Evolutionary conservation across 495 filamentous ascomycete species (phyloP).

Genomic region (Xylaria scruposa): DNA sequence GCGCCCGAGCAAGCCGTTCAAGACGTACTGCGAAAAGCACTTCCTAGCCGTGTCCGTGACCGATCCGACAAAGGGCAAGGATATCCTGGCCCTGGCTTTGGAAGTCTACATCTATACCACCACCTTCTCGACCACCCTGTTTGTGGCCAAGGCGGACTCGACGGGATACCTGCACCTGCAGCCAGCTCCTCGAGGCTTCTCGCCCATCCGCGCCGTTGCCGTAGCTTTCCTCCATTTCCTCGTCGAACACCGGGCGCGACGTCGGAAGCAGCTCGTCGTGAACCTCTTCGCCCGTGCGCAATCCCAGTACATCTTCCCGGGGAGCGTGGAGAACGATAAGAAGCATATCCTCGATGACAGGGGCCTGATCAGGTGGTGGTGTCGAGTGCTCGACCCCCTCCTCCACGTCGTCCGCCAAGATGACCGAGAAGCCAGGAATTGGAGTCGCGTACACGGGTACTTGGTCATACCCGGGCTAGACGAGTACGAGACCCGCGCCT

Average conservation of each 20-base stretch:
- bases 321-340: constrained; percentile 78
- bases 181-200: constrained; percentile 64
- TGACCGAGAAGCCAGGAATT: constrained; percentile 31
- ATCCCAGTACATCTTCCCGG: constrained; percentile 93
- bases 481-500: constrained; percentile 73
- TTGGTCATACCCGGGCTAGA: constrained; percentile 88
- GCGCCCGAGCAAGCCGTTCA: constrained; percentile 39
- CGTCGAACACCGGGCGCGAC: constrained; percentile 67
- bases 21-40: constrained; percentile 86
- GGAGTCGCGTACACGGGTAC: constrained; percentile 68
- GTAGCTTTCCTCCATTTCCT: constrained; percentile 79
- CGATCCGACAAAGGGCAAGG: constrained; percentile 17
- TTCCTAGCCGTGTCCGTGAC: constrained; percentile 78
- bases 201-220: constrained; percentile 73
- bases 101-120: constrained; percentile 76
- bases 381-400: constrained; percentile 80
- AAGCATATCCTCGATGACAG: constrained; percentile 97
- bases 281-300: constrained; percentile 94
- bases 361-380: constrained; percentile 94
- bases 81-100: constrained; percentile 57
- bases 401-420: constrained; percentile 71
- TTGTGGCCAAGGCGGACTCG: constrained; percentile 96
- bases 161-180: constrained; percentile 82
- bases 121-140: constrained; percentile 80
- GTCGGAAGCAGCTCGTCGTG: constrained; percentile 76